A percentile compares a stretch with the other conserved stretches of the same genome.
Conservation (phyloP, 495 filamentous ascomycete genomes). For the Aspergillus steynii region DNA sequence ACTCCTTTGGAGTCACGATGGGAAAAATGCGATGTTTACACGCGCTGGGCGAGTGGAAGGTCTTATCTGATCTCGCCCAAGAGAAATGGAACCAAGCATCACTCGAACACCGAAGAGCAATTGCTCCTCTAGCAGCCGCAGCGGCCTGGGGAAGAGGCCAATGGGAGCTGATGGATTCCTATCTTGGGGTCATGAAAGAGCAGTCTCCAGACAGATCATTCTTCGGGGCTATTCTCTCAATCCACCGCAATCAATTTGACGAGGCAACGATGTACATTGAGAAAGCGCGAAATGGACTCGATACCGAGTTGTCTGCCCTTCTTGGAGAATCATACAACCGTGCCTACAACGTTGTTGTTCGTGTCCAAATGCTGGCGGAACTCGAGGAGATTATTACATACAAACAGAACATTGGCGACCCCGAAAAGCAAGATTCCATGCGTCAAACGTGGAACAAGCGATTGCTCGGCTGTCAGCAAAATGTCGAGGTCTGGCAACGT, state of each 20-base stretch:
- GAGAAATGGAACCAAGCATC: constrained; percentile 90
- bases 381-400: constrained; percentile 97
- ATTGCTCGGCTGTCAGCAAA: constrained; percentile 91
- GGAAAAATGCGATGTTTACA: constrained; percentile 99
- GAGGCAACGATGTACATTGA: constrained; percentile 83
- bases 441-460: constrained; percentile 92
- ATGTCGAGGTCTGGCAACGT: constrained; percentile 96
- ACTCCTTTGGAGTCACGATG: constrained; percentile 90
- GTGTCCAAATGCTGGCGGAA: constrained; percentile 98
- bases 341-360: constrained; percentile 92
- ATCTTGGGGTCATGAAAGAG: constrained; percentile 90
- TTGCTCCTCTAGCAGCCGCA: constrained; percentile 90
- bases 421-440: constrained; percentile 85
- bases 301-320: constrained; percentile 90
- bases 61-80: constrained; percentile 80
- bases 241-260: constrained; percentile 93
- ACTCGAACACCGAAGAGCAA: constrained; percentile 77
- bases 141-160: constrained; percentile 97
- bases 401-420: constrained; percentile 79
- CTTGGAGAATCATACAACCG: constrained; percentile 96
- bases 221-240: constrained; percentile 90
- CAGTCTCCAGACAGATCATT: constrained; percentile 92
- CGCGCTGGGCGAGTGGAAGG: constrained; percentile 95
- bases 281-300: constrained; percentile 87
- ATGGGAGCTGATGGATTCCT: constrained; percentile 97